Base-by-base conservation (phyloP, 768 basidiomycete genomes). In the Peribolospora baueri region DNA sequence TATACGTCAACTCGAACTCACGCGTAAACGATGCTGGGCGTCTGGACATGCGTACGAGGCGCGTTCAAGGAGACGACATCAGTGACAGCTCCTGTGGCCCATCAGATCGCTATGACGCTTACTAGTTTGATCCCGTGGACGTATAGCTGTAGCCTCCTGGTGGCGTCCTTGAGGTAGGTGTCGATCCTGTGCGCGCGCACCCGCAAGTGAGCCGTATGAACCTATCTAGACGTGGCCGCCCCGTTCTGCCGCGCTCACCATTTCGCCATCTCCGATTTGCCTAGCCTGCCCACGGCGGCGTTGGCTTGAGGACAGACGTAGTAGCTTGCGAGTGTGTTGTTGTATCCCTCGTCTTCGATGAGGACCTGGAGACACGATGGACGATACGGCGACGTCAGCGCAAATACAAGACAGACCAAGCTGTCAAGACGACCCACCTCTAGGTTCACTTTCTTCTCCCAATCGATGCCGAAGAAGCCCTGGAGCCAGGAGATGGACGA, bases 111-210 rank as follows among this genome's bases (percentile, higher is more conserved):
- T 25, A 25, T 25, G 25, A 25, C 25, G 25, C 25, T 25, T 25
- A 25, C 25, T 25, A 25, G 25, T 1, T 25, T 25, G 25, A 25
- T 45, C 43, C 43, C 43, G 13, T 45, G 43, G 43, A 45, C 43
- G 43, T 63, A 51, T 4, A 68, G 66, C 53, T 76, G 72, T 5
- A 93, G 65, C 25, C 88, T 72, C 56, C 70, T 65, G 40, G 67
- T 70, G 0, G 87, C 83, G 48, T 76, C 71, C 56, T 74, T 68
- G 13, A 95, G 74, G 67, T 88, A 95, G 2, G 76, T 74, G 0
- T 65, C 63, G 0, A 78, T 71, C 87, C 88, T 91, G 53, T 76
- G 65, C 46, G 42, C 9, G 46, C 45, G 52, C 11, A 54, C 54
- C 10, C 11, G 14, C 1, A 9, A 51, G 0, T 52, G 57, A 4